Evolutionary conservation across 352 stramenopile genomes (phyloP).

Genomic region (Plasmopara viticola): DNA sequence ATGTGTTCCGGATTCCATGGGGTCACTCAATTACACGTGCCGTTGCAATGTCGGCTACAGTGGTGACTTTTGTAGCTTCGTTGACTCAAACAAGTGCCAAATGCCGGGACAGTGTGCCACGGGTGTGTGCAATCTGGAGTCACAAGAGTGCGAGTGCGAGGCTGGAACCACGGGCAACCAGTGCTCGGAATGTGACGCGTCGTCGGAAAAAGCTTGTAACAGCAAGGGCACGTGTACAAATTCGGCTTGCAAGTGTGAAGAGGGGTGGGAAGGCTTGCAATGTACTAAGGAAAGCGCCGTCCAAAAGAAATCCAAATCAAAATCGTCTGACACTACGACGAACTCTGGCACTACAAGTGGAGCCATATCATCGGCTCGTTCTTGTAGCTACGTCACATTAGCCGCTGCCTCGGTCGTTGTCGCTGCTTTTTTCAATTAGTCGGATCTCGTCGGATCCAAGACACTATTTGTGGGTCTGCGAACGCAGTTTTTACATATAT

Average conservation of each 20-base stretch:
- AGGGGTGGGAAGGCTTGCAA: slow-evolving; percentile 57
- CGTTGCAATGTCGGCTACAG: slow-evolving; percentile 74
- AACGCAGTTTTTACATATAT: not conserved
- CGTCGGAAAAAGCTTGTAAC: slow-evolving; percentile 50
- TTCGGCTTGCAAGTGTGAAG: slow-evolving; percentile 46
- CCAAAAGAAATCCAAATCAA: slow-evolving; percentile 25
- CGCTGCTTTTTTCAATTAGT: slow-evolving; percentile 29
- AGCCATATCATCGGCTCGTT: slow-evolving; percentile 12
- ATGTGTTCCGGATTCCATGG: slow-evolving; percentile 36
- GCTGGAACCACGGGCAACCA: slow-evolving; percentile 59
- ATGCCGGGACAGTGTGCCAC: slow-evolving; percentile 61
- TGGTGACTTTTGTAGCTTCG: slow-evolving; percentile 41
- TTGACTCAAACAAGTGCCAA: slow-evolving; percentile 74
- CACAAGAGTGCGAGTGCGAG: slow-evolving; percentile 54
- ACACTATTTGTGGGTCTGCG: slow-evolving; percentile 17
- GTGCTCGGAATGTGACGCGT: slow-evolving; percentile 65
- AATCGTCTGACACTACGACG: slow-evolving; percentile 18
- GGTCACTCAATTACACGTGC: slow-evolving; percentile 52
- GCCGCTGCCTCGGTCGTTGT: slow-evolving; percentile 23
- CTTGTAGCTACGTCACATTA: slow-evolving; percentile 18
- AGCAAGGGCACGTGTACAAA: slow-evolving; percentile 49
- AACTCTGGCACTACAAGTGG: slow-evolving; percentile 14
- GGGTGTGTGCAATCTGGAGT: slow-evolving; percentile 64
- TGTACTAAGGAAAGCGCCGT: slow-evolving; percentile 51
- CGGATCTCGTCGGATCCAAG: slow-evolving; percentile 18